These are phyloP conservation scores for Leishmania martiniquensis DNA, from an alignment of 208 protist genomes.

Conservation along the genomic window DNA sequence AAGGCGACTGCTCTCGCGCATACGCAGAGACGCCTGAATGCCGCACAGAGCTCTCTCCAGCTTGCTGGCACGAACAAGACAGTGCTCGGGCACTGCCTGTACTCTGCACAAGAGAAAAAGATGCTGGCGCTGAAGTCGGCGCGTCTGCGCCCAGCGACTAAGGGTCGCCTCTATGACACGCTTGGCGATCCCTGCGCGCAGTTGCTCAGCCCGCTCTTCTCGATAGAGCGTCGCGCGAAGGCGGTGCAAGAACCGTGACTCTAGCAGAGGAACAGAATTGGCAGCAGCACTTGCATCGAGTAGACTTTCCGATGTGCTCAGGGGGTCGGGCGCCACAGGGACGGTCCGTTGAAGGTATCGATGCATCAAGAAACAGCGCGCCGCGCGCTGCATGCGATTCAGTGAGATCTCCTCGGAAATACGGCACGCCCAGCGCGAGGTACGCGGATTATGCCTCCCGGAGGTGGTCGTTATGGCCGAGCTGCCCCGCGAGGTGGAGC, in stretches of 20 bases:
- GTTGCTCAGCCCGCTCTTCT: neutral
- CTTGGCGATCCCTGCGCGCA: conserved; percentile 11
- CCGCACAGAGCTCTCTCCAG: conserved; percentile 2
- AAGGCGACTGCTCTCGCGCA: conserved; percentile 14
- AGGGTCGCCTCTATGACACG: conserved; percentile 15
- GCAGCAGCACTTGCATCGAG: neutral
- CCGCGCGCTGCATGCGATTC: conserved; percentile 46
- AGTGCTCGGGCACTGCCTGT: neutral
- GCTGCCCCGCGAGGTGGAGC: neutral
- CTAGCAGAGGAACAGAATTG: neutral
- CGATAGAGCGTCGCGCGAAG: conserved; percentile 24
- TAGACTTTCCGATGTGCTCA: neutral
- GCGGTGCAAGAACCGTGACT: conserved; percentile 27
- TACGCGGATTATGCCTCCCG: neutral
- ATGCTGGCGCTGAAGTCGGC: neutral
- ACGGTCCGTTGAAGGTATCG: conserved; percentile 9
- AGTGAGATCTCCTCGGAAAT: conserved; percentile 41
- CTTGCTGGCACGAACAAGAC: conserved; percentile 1
- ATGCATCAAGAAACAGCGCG: conserved; percentile 36
- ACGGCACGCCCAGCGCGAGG: neutral
- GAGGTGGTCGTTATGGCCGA: neutral
- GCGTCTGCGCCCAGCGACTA: conserved; percentile 10
- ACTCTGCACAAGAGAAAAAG: conserved; percentile 6
- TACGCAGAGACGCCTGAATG: conserved; percentile 12
- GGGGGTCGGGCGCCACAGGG: neutral